These are phyloP conservation scores for Penicillium antarcticum DNA, from an alignment of 495 filamentous ascomycete species.

Conservation along the genomic window DNA sequence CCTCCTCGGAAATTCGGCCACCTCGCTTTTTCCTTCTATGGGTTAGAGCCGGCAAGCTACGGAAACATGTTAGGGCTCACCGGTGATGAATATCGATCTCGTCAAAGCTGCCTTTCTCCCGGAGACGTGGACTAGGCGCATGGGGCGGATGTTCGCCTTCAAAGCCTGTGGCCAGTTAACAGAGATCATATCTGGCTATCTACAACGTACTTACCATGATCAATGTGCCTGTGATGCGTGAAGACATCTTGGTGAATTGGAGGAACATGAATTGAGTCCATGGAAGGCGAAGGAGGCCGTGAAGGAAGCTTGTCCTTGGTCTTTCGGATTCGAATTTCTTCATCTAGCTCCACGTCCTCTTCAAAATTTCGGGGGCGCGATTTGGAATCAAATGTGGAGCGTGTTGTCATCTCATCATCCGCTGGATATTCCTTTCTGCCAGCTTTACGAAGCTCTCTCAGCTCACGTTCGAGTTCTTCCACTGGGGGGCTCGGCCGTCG, in stretches of 20 bases:
- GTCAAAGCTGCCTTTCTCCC: slow-evolving; percentile 30
- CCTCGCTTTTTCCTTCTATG: slow-evolving; percentile 2
- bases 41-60: not conserved
- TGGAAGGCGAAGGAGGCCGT: slow-evolving; percentile 34
- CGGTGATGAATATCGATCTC: slow-evolving; percentile 53
- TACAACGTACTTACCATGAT: slow-evolving; percentile 59
- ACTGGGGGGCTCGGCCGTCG: not conserved
- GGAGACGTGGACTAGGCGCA: slow-evolving; percentile 33
- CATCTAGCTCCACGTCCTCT: slow-evolving; percentile 13
- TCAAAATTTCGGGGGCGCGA: slow-evolving; percentile 10
- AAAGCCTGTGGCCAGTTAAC: slow-evolving; percentile 19
- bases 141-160: slow-evolving; percentile 28
- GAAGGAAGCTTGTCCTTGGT: slow-evolving; percentile 20
- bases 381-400: slow-evolving; percentile 15
- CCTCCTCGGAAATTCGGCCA: slow-evolving; percentile 15
- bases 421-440: not conserved
- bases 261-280: slow-evolving; percentile 61
- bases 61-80: slow-evolving; percentile 1
- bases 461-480: not conserved
- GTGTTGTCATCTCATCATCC: slow-evolving; percentile 13
- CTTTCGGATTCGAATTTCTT: slow-evolving; percentile 12
- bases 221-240: slow-evolving; percentile 81
- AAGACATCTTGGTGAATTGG: slow-evolving; percentile 78
- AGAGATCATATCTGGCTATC: not conserved
- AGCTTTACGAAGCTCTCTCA: not conserved